phyloP scores from a whole-genome alignment of 1,284 basidiomycete genomes.

The Austroboletus novae-zelandiae region DNA sequence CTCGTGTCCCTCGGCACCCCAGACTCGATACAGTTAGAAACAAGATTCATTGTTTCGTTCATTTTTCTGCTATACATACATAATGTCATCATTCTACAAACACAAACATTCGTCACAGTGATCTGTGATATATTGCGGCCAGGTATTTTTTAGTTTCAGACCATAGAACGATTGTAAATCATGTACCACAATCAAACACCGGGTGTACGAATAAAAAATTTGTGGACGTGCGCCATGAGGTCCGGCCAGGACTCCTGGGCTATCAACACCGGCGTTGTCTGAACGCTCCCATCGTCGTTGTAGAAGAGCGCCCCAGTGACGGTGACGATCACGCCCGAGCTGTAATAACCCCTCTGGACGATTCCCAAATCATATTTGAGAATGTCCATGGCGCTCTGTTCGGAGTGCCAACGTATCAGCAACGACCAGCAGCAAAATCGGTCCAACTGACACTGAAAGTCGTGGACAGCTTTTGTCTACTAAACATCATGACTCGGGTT shows the following conservation, averaged over 20 bases:
- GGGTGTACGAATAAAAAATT: slow-evolving; percentile 4
- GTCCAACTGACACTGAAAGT: not conserved
- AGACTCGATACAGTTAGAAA: no score
- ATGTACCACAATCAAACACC: not conserved
- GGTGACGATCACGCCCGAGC: not conserved
- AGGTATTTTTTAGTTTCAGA: no score
- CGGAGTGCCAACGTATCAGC: no score
- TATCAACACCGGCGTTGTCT: slow-evolving; percentile 2
- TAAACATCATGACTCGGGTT: not conserved
- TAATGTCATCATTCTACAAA: no score
- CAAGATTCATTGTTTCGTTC: no score
- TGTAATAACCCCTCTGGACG: not conserved
- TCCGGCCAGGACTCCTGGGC: slow-evolving; percentile 8
- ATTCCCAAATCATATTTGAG: slow-evolving; percentile 2
- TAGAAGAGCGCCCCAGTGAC: slow-evolving; percentile 9
- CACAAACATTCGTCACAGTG: no score
- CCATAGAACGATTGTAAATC: not conserved
- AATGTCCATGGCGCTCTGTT: not conserved
- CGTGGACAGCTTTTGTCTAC: not conserved
- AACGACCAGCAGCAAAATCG: not conserved
- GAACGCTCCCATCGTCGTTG: slow-evolving; percentile 5
- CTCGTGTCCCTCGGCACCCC: no score
- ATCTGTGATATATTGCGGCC: no score
- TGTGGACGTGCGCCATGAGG: slow-evolving; percentile 10
- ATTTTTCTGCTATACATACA: no score